Conservation (phyloP, 2,329 filamentous ascomycete species). For the Hyphodiscus sp. region DNA sequence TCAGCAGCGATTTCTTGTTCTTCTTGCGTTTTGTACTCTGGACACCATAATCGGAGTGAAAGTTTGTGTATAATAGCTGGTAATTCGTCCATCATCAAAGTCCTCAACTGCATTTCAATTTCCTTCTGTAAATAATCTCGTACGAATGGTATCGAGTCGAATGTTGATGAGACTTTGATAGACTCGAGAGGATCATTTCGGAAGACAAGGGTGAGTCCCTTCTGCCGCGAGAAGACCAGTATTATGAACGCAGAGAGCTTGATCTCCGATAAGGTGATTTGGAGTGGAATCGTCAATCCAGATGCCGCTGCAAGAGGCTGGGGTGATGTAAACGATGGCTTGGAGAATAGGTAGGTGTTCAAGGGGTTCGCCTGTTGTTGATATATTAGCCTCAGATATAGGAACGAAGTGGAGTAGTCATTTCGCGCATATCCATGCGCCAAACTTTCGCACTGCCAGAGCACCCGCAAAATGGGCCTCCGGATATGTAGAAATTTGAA, state of each 20-base stretch:
- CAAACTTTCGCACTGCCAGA: conserved; percentile 20
- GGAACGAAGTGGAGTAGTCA: conserved; percentile 12
- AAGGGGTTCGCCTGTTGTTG: conserved; percentile 74
- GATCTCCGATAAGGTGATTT: conserved; percentile 93
- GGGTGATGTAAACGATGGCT: conserved; percentile 87
- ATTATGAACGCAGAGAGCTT: conserved; percentile 96
- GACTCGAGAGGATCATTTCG: conserved; percentile 97
- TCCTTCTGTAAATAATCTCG: conserved; percentile 94
- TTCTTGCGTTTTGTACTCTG: conserved; percentile 70
- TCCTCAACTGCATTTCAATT: conserved; percentile 87
- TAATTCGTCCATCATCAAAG: conserved; percentile 95
- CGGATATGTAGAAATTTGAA: conserved; percentile 1
- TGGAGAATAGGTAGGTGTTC: conserved; percentile 90
- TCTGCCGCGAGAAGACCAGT: conserved; percentile 93
- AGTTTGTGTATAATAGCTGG: conserved; percentile 93
- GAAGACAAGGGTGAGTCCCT: conserved; percentile 93
- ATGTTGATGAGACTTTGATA: conserved; percentile 96
- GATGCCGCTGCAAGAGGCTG: conserved; percentile 86
- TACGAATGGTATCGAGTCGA: conserved; percentile 98
- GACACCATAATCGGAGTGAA: conserved; percentile 82
- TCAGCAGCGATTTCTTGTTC: conserved; percentile 44
- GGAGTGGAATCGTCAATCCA: conserved; percentile 91
- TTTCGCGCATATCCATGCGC: conserved; percentile 27
- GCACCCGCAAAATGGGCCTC: conserved; percentile 3
- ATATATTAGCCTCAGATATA: conserved; percentile 44